These are phyloP conservation scores for Priceomyces melissophilus DNA, from an alignment of 805 yeast species.

Conservation along the genomic window DNA sequence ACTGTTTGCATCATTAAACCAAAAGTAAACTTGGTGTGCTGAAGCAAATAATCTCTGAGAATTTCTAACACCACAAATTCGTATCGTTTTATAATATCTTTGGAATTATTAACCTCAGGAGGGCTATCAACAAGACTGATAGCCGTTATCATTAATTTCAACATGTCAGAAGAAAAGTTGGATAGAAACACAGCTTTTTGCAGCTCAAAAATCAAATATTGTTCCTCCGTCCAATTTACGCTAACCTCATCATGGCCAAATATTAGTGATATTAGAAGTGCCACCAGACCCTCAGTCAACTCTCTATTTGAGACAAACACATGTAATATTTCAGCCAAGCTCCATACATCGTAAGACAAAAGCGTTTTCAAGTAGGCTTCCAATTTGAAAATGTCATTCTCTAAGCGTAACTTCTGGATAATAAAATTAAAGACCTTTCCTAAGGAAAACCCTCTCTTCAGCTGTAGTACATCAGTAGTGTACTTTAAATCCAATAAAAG, in stretches of 20 bases:
- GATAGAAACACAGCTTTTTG: background rate
- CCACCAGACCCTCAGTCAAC: background rate
- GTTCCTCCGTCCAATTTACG: background rate
- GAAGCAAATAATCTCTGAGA: slow-evolving; percentile 12
- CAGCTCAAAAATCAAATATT: background rate
- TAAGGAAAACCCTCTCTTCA: no score
- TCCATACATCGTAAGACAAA: slow-evolving; percentile 14
- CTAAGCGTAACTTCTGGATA: no score
- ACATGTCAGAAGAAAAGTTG: no score
- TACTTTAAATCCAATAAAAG: no score
- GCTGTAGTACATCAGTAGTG: no score
- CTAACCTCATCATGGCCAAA: slow-evolving; percentile 5
- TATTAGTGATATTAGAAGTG: slow-evolving; percentile 7
- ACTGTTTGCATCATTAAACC: slow-evolving; percentile 18
- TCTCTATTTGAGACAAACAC: slow-evolving; percentile 11
- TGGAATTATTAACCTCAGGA: no score
- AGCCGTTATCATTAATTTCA: no score
- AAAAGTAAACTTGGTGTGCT: slow-evolving; percentile 18
- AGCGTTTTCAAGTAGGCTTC: slow-evolving; percentile 13
- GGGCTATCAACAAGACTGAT: no score
- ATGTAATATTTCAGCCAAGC: slow-evolving; percentile 8
- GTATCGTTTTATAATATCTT: no score
- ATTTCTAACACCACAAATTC: slow-evolving; percentile 8
- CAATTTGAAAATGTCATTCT: no score
- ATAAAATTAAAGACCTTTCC: no score